phyloP scores from a whole-genome alignment of 2,329 filamentous ascomycete species.

The Sphaerulina musiva region DNA sequence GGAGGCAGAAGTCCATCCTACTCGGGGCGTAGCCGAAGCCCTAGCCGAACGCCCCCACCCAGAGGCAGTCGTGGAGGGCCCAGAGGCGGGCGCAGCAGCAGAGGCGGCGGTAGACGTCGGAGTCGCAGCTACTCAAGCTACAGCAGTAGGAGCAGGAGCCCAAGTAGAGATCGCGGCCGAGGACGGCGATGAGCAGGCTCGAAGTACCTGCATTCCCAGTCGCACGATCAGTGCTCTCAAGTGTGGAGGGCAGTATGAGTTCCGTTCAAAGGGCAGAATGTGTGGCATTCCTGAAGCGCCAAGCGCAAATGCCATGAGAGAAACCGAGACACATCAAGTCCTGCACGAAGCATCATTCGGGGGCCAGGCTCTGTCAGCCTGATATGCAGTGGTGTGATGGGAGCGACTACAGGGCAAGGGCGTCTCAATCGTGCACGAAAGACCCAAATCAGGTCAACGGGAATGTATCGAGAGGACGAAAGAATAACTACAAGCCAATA shows the following conservation, averaged over 20 bases:
- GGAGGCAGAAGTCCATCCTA: slow-evolving; percentile 34
- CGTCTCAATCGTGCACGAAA: background rate
- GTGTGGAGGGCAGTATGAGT: no score
- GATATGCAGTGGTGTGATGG: background rate
- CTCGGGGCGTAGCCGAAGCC: slow-evolving; percentile 32
- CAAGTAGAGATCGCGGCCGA: slow-evolving; percentile 24
- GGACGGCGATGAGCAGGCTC: slow-evolving; percentile 18
- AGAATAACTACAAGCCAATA: background rate
- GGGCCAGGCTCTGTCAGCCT: background rate
- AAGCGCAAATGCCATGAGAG: background rate
- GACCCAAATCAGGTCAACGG: background rate
- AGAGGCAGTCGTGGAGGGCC: slow-evolving; percentile 15
- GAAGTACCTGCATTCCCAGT: no score
- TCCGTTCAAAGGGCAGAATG: no score
- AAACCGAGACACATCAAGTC: background rate
- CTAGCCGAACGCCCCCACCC: slow-evolving; percentile 21
- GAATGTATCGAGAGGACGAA: background rate
- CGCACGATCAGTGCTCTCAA: no score
- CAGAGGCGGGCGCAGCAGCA: slow-evolving; percentile 6
- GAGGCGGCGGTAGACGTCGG: slow-evolving; percentile 13
- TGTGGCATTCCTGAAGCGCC: background rate
- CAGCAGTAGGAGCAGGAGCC: slow-evolving; percentile 20
- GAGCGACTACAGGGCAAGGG: background rate
- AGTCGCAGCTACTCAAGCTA: slow-evolving; percentile 19
- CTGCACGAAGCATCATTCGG: background rate